These are phyloP conservation scores for Dipodascus albidus DNA, from an alignment of 805 yeast genomes.

Conservation along the genomic window DNA sequence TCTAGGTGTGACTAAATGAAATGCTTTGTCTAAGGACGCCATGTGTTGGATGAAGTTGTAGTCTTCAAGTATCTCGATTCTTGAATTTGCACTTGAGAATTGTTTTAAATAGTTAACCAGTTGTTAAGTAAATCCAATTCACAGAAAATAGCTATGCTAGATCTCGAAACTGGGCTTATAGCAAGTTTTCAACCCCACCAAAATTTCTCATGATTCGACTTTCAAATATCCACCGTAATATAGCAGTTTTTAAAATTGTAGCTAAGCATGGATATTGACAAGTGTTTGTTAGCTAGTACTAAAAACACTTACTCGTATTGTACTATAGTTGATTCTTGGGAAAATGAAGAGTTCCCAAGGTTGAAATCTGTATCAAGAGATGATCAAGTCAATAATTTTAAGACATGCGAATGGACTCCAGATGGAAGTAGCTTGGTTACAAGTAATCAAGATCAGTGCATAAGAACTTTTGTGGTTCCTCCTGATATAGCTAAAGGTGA, in stretches of 20 bases:
- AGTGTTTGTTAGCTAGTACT: background rate
- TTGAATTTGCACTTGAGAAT: no score
- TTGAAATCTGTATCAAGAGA: background rate
- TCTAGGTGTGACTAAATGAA: no score
- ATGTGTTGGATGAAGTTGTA: no score
- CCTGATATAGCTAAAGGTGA: background rate
- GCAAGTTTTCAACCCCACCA: background rate
- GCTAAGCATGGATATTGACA: background rate
- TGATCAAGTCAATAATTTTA: background rate
- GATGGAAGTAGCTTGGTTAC: slow-evolving; percentile 17
- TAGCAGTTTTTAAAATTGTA: no score
- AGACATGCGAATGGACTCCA: slow-evolving; percentile 13
- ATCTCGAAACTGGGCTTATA: no score
- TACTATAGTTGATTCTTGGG: background rate
- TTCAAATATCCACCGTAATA: no score
- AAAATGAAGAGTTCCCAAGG: background rate
- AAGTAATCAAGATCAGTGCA: slow-evolving; percentile 12
- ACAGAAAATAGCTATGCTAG: no score
- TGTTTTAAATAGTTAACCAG: no score
- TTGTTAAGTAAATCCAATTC: no score
- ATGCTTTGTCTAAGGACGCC: no score
- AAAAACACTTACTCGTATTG: background rate
- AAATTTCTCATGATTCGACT: no score
- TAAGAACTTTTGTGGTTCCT: slow-evolving; percentile 12
- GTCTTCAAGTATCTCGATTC: no score